phyloP scores from a whole-genome alignment of 164 flowering plant genomes.

The Vitis rotundifolia region DNA sequence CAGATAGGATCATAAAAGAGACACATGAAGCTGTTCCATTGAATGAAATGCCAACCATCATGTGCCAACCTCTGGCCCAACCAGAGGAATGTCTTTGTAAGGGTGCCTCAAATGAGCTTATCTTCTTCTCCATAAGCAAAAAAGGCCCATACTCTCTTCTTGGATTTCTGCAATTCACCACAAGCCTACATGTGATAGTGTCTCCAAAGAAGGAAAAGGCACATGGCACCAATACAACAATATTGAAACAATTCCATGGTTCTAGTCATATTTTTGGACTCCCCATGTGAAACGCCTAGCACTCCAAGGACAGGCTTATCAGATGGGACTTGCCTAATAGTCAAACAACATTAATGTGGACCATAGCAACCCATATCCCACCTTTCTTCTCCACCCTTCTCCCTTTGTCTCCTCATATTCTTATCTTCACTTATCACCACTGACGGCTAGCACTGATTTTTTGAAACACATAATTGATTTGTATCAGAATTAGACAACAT shows the following conservation, averaged over 20 bases:
- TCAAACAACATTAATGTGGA: constrained; percentile 13
- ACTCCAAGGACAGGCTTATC: constrained; percentile 2
- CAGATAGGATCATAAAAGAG: no score
- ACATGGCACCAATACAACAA: not conserved
- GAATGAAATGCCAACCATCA: no score
- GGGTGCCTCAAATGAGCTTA: no score
- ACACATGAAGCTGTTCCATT: no score
- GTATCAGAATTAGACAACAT: not conserved
- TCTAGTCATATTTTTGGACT: constrained; percentile 5
- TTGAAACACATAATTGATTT: not conserved
- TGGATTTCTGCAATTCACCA: no score
- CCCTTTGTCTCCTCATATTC: not conserved
- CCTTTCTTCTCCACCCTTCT: no score
- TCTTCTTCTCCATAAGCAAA: no score
- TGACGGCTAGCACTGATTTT: not conserved
- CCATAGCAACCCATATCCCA: not conserved
- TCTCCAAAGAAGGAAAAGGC: constrained; percentile 1
- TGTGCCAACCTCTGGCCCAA: no score
- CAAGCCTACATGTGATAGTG: constrained; percentile 8
- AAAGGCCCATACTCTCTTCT: no score
- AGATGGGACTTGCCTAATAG: constrained; percentile 13
- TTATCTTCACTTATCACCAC: not conserved
- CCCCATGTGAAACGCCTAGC: constrained; percentile 19
- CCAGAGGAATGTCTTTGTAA: no score
- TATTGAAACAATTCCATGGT: constrained; percentile 16